Percentiles rank a stretch among this genome's conserved stretches.
Evolutionary conservation across 225 moss, liverwort and hornwort species (phyloP).

Genomic region (Pseudoscleropodium purum): DNA sequence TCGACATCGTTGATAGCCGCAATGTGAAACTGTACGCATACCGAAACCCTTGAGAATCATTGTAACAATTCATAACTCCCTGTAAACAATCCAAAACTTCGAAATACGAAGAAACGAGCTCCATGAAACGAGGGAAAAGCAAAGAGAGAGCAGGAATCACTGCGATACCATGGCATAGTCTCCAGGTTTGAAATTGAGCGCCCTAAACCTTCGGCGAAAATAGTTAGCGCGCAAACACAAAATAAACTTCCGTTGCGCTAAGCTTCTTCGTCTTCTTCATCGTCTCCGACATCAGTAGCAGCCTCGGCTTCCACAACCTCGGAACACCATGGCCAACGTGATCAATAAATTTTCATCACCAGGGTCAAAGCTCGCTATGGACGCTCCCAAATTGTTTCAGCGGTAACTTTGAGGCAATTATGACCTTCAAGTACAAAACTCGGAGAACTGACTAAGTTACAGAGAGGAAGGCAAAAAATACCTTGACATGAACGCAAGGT

Average conservation of each 20-base stretch:
- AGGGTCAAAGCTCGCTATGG: neutral
- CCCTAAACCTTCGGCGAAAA: neutral
- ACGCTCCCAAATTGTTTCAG: neutral
- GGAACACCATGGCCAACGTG: neutral
- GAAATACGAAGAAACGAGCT: neutral
- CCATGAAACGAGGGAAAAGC: neutral
- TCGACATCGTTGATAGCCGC: constrained; percentile 69
- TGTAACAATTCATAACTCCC: neutral
- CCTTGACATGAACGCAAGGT: neutral
- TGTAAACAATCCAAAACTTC: neutral
- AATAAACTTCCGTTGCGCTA: neutral
- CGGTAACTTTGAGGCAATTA: neutral
- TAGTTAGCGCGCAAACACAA: neutral
- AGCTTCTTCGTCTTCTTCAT: neutral
- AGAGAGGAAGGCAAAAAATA: too few relatives aligned
- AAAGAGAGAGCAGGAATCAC: neutral
- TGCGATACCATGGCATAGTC: constrained; percentile 20
- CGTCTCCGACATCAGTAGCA: neutral
- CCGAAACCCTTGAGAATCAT: constrained; percentile 15
- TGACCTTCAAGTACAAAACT: neutral
- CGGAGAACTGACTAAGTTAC: neutral
- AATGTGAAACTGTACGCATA: constrained; percentile 47
- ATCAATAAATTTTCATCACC: neutral
- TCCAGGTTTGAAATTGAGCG: neutral
- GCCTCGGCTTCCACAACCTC: neutral